A percentile compares a stretch with the other conserved stretches of the same genome.
phyloP scores from a whole-genome alignment of 2,329 filamentous ascomycete species.

The Elsinoe fawcettii region DNA sequence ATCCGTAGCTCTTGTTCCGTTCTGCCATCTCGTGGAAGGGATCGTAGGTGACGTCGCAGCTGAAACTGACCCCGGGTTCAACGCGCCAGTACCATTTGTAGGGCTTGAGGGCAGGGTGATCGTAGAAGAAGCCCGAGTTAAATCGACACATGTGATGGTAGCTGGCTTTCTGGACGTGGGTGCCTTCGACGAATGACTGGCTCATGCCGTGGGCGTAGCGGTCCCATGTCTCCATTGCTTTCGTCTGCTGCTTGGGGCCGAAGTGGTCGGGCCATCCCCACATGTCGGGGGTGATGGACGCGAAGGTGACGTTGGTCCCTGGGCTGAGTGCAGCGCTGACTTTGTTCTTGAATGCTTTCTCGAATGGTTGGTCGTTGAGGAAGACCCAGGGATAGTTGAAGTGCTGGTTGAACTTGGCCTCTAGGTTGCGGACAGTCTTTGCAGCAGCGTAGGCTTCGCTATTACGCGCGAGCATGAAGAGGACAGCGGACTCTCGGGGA shows the following conservation, averaged over 20 bases:
- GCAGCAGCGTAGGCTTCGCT: constrained; percentile 36
- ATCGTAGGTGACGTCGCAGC: constrained; percentile 40
- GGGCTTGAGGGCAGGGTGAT: constrained; percentile 33
- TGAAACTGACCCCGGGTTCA: constrained; percentile 52
- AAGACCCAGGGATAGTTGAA: constrained; percentile 43
- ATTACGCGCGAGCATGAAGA: constrained; percentile 44
- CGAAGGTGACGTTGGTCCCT: constrained; percentile 29
- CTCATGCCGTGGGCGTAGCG: neutral
- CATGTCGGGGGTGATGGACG: constrained; percentile 35
- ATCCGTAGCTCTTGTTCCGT: constrained; percentile 37
- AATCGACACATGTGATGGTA: constrained; percentile 37
- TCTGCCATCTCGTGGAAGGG: constrained; percentile 31
- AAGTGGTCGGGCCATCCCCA: constrained; percentile 37
- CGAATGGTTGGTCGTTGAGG: constrained; percentile 41
- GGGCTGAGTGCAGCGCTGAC: constrained; percentile 27
- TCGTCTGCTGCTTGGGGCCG: neutral
- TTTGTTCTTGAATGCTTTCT: constrained; percentile 32
- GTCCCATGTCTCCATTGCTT: constrained; percentile 11
- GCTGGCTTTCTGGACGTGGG: constrained; percentile 20
- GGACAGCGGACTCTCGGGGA: constrained; percentile 37
- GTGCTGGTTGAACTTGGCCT: constrained; percentile 41
- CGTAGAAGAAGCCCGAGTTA: constrained; percentile 35
- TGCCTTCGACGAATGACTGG: constrained; percentile 14
- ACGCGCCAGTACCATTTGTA: constrained; percentile 57
- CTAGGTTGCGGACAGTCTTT: constrained; percentile 36